Evolutionary conservation across 176 grass and related monocot species (phyloP), one percentile per base, ranked within the genome.

Genomic region (Eragrostis curvula): DNA sequence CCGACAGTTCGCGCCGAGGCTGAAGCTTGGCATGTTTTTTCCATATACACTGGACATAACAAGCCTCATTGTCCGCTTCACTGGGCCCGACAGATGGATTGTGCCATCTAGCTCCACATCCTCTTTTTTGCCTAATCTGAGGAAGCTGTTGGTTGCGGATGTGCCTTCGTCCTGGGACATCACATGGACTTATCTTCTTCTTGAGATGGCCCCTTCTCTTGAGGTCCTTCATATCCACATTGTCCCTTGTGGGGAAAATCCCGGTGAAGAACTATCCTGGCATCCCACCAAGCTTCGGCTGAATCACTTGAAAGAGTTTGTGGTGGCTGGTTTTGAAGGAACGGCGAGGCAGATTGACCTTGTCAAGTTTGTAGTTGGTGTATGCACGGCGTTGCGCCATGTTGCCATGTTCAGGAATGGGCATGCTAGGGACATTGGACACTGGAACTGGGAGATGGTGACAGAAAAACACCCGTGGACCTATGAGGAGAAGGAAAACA

Each of bases 401-500:
- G 21, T 66, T 0, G 6, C 30, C 6, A 8, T 83, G 30, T 64
- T 83, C 46, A 55, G 28, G 59, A 12, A 43, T 2, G 58, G 81
- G 59, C 14, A 53, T 66, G 46, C 17, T 9, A 13, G 9, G 21
- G 29, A 63, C 28, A 73, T 50, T 20, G 81, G 81, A 9, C 21
- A 3, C 14, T 74, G 70, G 81, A 59, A 66, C 30, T 83, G 59
- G 70, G 70, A 66, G 70, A 83, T 74, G 70, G 70, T 52, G 28
- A 82, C 55, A 3, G 21, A 30, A 16, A 4, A 66, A 21, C 17
- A n/a, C n/a, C 5, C 12, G 0, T 72, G 69, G 69, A 72, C 13
- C 8, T 7, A 72, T 3, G 70, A 72, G 16, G 70, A 72, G 46
- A 72, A 32, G 39, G 70, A 9, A 1, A 29, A 1, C 27, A 20